Evolutionary conservation across 2,329 filamentous ascomycete species (phyloP).

Genomic region (Penicillium sp.): DNA sequence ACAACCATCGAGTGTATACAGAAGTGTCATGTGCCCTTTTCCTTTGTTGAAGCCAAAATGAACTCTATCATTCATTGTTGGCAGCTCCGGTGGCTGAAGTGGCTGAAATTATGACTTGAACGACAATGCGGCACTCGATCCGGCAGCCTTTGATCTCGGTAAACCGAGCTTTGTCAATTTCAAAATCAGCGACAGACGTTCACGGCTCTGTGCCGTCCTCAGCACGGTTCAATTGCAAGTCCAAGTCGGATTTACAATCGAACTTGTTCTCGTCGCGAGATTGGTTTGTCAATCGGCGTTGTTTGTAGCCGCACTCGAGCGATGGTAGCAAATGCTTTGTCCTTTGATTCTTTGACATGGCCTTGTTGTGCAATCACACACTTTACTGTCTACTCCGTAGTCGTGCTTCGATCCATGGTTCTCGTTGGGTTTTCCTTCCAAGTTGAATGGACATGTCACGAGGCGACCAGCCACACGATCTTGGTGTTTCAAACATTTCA

Average conservation of each 20-base stretch:
- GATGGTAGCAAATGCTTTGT: background rate
- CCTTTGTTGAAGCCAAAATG: background rate
- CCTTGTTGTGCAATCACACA: no score
- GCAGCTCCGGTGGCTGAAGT: background rate
- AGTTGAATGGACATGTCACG: no score
- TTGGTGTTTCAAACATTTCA: no score
- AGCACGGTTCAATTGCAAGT: no score
- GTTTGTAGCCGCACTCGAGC: background rate
- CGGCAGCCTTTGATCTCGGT: background rate
- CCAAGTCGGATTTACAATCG: background rate
- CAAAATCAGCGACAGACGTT: background rate
- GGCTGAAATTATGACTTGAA: background rate
- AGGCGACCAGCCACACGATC: no score
- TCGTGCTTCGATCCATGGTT: no score
- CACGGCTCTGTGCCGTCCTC: background rate
- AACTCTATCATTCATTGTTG: background rate
- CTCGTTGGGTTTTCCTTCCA: no score
- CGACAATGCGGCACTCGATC: background rate
- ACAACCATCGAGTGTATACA: background rate
- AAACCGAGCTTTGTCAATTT: background rate
- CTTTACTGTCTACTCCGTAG: no score
- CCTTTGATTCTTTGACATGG: no score
- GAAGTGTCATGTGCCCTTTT: background rate
- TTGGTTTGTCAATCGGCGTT: background rate
- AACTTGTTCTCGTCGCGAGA: background rate